phyloP scores from a whole-genome alignment of 1,284 basidiomycete genomes.

The Hypsizygus ulmarius region DNA sequence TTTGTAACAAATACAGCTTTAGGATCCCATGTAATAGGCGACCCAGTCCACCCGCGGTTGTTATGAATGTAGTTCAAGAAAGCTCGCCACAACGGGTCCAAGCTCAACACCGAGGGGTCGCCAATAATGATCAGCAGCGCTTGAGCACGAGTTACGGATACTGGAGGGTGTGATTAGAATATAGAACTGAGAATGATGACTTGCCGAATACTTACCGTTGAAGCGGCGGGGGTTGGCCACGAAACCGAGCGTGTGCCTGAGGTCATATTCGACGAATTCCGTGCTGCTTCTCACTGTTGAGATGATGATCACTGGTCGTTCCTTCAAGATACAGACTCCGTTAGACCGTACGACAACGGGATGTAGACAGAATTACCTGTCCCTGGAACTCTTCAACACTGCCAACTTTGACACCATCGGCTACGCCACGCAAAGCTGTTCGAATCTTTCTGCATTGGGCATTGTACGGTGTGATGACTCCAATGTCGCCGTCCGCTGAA shows the following conservation, averaged over 20 bases:
- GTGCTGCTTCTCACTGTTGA: conserved; percentile 63
- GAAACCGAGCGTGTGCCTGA: conserved; percentile 59
- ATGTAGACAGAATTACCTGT: conserved; percentile 37
- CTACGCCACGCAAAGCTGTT: conserved; percentile 14
- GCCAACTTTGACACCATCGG: conserved; percentile 48
- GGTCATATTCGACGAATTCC: conserved; percentile 54
- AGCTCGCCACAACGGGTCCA: conserved; percentile 50
- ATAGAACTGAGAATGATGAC: neutral
- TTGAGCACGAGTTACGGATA: conserved; percentile 47
- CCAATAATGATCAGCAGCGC: conserved; percentile 58
- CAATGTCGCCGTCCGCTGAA: conserved; percentile 48
- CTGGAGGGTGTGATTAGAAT: conserved; percentile 11
- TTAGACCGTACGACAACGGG: neutral
- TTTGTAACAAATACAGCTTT: conserved; percentile 9
- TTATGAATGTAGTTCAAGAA: conserved; percentile 51
- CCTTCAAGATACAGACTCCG: conserved; percentile 33
- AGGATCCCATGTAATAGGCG: conserved; percentile 50
- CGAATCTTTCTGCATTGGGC: conserved; percentile 54
- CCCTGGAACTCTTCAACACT: conserved; percentile 69
- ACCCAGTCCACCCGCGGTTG: conserved; percentile 47
- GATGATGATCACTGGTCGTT: conserved; percentile 63
- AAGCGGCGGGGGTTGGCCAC: conserved; percentile 61
- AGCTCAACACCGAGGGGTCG: conserved; percentile 48
- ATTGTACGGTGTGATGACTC: conserved; percentile 62
- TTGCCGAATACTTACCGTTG: conserved; percentile 47